Base-by-base conservation (phyloP, 805 yeast genomes). In the Starmerella ratchasimensis region DNA sequence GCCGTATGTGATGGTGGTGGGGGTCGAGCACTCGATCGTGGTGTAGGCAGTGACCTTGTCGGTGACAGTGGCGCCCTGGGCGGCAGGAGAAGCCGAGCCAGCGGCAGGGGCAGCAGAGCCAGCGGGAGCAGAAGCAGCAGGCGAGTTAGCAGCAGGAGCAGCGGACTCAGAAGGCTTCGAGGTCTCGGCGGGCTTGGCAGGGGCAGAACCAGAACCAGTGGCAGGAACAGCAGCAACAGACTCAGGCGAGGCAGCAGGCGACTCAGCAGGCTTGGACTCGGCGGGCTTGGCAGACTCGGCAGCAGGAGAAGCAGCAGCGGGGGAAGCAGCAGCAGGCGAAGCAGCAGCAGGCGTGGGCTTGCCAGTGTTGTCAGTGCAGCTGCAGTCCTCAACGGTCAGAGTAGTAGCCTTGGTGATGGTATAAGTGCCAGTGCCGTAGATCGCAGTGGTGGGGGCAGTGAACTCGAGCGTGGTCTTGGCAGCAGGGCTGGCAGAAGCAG, bases 381-480 rank as follows among this genome's bases (percentile, higher is more conserved):
- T 73, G 60, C 60, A 60, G 67, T 67, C 68, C 69, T 72, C 72
- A 57, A 72, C 67, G 50, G 64, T 65, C 42, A 77, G 51, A 39
- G 67, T 60, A 50, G 88, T 79, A 38, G 86, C 60, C 46, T 54
- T 63, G 16, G 51, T 44, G 23, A 47, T 46, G 9, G 57, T 56
- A 44, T 39, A 45, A 26, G 45, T 36, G 58, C 83, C 82, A 18
- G 39, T 28, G 27, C 44, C 45, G 35, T 39, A 40, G 32, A 47
- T 40, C 29, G 50, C 15, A n/a, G 51, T 44, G 23, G 54, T 50
- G 30, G 51, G 44, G 21, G 37, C 34, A 19, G 52, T 44, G 48
- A 53, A 50, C 13, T 36, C 37, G 28, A 40, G 36, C 8, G 44
- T 40, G 37, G 31, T 26, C 41, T 39, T 48, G 22, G 43, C 40